Conservation (phyloP, 2,329 filamentous ascomycete species). For the Epichloe sp. region DNA sequence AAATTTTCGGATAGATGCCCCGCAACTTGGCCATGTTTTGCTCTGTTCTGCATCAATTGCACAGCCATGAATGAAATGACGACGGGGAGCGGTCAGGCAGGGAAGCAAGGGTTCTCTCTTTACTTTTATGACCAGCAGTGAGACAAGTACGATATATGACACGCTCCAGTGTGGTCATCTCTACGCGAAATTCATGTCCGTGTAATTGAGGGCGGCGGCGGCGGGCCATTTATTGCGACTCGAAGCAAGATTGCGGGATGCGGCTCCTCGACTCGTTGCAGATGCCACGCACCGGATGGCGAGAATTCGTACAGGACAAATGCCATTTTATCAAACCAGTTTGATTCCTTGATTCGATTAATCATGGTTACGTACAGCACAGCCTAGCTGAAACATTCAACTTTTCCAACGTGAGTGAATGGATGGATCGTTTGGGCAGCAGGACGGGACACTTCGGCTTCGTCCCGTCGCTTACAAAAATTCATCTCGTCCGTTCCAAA, state of each 20-base stretch:
- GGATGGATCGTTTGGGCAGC: background rate
- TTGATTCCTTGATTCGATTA: background rate
- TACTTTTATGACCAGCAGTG: background rate
- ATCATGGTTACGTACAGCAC: too few species aligned
- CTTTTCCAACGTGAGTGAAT: background rate
- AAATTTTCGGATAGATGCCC: background rate
- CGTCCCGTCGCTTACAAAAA: background rate
- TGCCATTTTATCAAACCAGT: background rate
- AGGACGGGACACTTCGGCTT: background rate
- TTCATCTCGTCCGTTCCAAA: background rate
- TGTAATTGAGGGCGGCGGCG: background rate
- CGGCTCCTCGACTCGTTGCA: background rate
- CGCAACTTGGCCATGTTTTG: too few species aligned
- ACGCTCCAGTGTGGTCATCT: background rate
- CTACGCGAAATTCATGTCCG: too few species aligned
- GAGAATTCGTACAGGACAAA: background rate
- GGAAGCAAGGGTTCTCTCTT: too few species aligned
- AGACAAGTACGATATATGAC: background rate
- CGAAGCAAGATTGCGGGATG: background rate
- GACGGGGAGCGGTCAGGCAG: too few species aligned
- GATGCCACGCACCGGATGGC: background rate
- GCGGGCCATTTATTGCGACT: too few species aligned
- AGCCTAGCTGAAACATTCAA: too few species aligned
- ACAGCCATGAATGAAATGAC: background rate
- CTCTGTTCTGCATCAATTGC: background rate